Base-by-base conservation (phyloP, 352 stramenopile species). In the Pythium brassicae region DNA sequence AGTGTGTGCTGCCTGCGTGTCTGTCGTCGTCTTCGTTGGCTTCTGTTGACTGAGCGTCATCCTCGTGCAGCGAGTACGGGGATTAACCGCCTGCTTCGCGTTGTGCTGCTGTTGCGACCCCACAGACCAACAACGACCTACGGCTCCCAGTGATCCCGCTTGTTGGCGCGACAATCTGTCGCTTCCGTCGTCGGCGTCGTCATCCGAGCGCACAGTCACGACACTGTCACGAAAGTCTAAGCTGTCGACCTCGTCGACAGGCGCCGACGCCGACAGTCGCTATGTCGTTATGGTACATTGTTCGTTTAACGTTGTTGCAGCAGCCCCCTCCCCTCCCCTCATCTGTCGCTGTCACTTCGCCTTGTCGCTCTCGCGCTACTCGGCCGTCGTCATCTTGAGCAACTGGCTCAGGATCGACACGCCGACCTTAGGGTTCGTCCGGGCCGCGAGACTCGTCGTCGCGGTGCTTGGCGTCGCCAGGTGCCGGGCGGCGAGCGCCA, bases 381-480 rank as follows among this genome's bases (percentile, higher is more conserved):
- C 60, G 43, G 78, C 52, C 50, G 37, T n/a, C 37, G 37, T n/a
- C 37, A 84, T 46, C 32, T 57, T 61, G n/a, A 79, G 63, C 42
- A 89, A 56, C 50, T 87, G 68, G 43, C 63, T 57, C 60, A 86
- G 72, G 40, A 87, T 71, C 3, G 69, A 61, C 4, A 85, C 67
- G 15, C 73, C 80, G 19, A 68, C 74, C 63, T 85, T 87, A 20
- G 80, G 80, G 67, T 85, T 82, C 67, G 88, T 79, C 60, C 84
- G 86, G 55, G 66, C 68, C 72, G 83, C 75, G 22, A 88, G 60
- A 34, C 72, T 85, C 44, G 29, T 52, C 2, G 51, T 72, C 32
- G 51, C 34, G 12, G 39, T 52, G 40, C 53, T 58, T 7, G 56
- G 56, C 7, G 40, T 52, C 37, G 34, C 22, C 20, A 62, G 22